Conservation (phyloP, 2,329 filamentous ascomycete genomes). For the Dryadomyces quercus-mongolicae region DNA sequence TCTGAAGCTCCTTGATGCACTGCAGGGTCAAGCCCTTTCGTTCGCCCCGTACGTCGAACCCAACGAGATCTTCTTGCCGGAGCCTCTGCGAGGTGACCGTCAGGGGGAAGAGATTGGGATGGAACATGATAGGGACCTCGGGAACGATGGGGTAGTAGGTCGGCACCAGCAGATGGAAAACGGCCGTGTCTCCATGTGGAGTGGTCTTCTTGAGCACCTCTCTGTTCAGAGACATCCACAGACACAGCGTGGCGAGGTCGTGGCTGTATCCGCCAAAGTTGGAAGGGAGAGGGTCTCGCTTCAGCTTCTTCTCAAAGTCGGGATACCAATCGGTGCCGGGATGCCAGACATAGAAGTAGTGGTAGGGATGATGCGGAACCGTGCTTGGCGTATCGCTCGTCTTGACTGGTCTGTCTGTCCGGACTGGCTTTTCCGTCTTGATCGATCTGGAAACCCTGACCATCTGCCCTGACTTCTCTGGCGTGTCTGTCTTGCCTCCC, state of each 20-base stretch:
- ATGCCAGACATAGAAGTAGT: neutral
- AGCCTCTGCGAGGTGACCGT: neutral
- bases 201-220: neutral
- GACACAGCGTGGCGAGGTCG: neutral
- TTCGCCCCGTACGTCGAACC: slow-evolving; percentile 32
- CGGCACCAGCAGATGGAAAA: neutral
- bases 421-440: neutral
- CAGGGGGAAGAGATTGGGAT: neutral
- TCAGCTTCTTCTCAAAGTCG: neutral
- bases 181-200: neutral
- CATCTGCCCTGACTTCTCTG: too few species aligned
- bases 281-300: neutral
- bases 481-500: neutral
- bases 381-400: too few species aligned
- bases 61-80: neutral
- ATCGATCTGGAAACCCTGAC: neutral
- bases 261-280: neutral
- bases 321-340: neutral
- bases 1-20: slow-evolving; percentile 31
- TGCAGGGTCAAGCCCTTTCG: slow-evolving; percentile 33
- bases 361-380: neutral
- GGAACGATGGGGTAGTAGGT: neutral
- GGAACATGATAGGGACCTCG: neutral
- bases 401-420: too few species aligned
- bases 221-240: neutral